These are phyloP conservation scores for Dispira simplex DNA, from an alignment of 192 early-diverging fungal species.

Conservation along the genomic window DNA sequence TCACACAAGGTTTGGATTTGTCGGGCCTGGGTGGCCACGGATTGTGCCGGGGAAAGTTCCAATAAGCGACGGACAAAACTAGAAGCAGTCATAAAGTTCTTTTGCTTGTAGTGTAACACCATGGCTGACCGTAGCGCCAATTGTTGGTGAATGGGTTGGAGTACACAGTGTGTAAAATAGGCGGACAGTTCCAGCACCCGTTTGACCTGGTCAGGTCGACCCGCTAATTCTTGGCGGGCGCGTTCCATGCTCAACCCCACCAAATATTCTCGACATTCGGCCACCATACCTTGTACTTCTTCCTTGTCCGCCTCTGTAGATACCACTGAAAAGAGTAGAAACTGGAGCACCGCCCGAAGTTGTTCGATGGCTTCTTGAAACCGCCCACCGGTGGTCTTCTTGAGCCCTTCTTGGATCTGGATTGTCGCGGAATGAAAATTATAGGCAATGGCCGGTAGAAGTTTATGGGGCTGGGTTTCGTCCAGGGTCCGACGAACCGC, in stretches of 20 bases:
- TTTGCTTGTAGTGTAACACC: slow-evolving; percentile 61
- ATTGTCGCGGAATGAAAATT: slow-evolving; percentile 38
- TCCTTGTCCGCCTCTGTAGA: slow-evolving; percentile 45
- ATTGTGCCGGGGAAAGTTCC: slow-evolving; percentile 69
- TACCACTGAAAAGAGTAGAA: slow-evolving; percentile 59
- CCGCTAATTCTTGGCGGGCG: slow-evolving; percentile 41
- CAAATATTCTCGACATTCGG: slow-evolving; percentile 83
- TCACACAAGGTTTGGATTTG: slow-evolving; percentile 63
- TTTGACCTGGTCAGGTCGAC: slow-evolving; percentile 39
- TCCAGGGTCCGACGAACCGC: slow-evolving; percentile 50
- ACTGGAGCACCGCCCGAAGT: slow-evolving; percentile 66
- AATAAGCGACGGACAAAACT: slow-evolving; percentile 80
- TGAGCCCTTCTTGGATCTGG: slow-evolving; percentile 77
- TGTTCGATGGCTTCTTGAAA: slow-evolving; percentile 60
- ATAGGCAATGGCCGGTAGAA: slow-evolving; percentile 43
- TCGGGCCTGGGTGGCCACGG: slow-evolving; percentile 64
- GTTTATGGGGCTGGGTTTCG: slow-evolving; percentile 30
- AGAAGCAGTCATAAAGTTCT: slow-evolving; percentile 73
- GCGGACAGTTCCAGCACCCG: slow-evolving; percentile 79
- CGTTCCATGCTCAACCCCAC: slow-evolving; percentile 76
- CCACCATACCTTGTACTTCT: slow-evolving; percentile 67
- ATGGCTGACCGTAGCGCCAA: slow-evolving; percentile 79
- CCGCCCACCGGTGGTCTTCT: slow-evolving; percentile 61
- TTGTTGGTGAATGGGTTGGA: slow-evolving; percentile 81
- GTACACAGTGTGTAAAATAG: slow-evolving; percentile 88